Percentiles rank a stretch among this genome's conserved stretches.
These are phyloP conservation scores for Lipomyces starkeyi DNA, from an alignment of 805 yeast genomes.

Conservation along the genomic window DNA sequence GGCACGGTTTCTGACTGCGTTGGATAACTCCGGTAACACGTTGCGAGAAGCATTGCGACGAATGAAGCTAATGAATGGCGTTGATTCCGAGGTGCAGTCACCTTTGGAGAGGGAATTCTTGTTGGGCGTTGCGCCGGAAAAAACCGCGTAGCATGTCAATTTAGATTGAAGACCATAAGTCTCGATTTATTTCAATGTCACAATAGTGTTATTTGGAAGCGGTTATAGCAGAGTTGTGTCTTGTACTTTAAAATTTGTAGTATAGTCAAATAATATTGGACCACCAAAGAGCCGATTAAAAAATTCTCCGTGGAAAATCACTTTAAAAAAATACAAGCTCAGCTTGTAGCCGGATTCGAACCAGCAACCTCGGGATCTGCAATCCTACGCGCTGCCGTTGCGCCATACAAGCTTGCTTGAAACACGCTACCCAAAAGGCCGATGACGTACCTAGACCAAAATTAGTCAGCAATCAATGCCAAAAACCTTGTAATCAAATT, in stretches of 20 bases:
- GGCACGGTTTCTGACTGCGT: conserved; percentile 49
- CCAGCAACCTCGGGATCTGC: conserved; percentile 41
- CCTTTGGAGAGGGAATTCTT: conserved; percentile 12
- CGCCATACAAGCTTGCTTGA: conserved; percentile 35
- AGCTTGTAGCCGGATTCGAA: conserved; percentile 40
- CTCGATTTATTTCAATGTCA: too few relatives aligned
- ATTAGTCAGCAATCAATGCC: background rate
- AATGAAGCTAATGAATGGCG: conserved; percentile 12
- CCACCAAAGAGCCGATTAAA: too few relatives aligned
- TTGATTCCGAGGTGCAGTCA: background rate
- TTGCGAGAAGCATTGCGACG: conserved; percentile 32
- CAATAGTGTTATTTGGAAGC: too few relatives aligned
- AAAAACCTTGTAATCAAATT: too few relatives aligned
- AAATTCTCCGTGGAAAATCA: background rate
- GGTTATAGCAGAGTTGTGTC: too few relatives aligned
- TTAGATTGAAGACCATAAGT: too few relatives aligned
- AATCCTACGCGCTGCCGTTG: conserved; percentile 41
- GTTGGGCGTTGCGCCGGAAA: background rate
- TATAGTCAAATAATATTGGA: too few relatives aligned
- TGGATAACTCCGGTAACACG: conserved; percentile 44
- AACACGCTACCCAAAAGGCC: background rate
- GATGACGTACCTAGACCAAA: background rate
- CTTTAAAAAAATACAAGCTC: conserved; percentile 15
- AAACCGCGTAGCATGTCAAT: background rate
- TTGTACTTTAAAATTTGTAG: too few relatives aligned